Evolutionary conservation across 2,329 filamentous ascomycete genomes (phyloP).

Genomic region (Thielaviopsis ethacetica): DNA sequence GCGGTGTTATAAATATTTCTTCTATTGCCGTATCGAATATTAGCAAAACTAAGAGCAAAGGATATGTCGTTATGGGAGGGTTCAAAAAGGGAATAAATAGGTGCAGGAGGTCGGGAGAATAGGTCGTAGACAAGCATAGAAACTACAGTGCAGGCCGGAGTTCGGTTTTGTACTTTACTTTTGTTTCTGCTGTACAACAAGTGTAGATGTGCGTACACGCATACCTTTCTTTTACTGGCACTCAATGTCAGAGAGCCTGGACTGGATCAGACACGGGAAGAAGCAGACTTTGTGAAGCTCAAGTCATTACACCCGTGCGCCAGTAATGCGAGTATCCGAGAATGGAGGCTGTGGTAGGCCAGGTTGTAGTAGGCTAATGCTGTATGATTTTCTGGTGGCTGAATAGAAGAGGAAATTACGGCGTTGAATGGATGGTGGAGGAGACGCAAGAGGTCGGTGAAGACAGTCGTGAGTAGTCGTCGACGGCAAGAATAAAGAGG

Average conservation of each 20-base stretch:
- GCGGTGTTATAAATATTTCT: neutral
- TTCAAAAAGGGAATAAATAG: neutral
- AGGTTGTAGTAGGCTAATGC: neutral
- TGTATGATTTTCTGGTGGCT: neutral
- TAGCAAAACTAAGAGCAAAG: neutral
- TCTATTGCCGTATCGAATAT: neutral
- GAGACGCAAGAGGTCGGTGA: neutral
- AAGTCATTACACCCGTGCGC: slow-evolving; percentile 7
- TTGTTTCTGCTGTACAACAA: neutral
- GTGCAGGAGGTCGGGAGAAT: neutral
- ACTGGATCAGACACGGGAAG: neutral
- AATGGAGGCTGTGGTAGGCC: neutral
- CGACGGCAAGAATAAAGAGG: neutral
- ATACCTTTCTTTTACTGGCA: neutral
- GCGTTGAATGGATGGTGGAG: neutral
- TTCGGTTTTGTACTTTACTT: neutral
- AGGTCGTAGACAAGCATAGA: neutral
- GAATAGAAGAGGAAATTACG: neutral
- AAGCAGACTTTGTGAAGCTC: neutral
- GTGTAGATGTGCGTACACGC: neutral
- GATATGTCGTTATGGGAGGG: neutral
- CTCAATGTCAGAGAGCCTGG: neutral
- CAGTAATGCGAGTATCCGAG: slow-evolving; percentile 3
- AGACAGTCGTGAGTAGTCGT: neutral
- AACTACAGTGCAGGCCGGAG: neutral